Conservation (phyloP, 371 early-diverging fungal genomes). For the Lichtheimia ramosa region DNA sequence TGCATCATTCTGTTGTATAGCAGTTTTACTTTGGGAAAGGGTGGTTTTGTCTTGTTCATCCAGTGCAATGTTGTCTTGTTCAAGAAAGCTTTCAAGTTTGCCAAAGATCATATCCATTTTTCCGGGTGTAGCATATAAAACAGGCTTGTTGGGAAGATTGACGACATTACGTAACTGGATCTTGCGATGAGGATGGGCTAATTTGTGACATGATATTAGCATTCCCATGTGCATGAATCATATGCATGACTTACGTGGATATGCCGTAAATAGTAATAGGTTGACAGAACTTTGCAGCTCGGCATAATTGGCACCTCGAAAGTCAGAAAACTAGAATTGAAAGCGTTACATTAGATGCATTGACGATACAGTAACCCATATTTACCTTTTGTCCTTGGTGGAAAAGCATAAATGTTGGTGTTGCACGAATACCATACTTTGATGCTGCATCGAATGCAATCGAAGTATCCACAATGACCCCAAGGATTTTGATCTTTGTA, state of each 20-base stretch:
- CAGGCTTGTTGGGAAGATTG: slow-evolving; percentile 47
- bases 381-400: slow-evolving; percentile 57
- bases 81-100: slow-evolving; percentile 52
- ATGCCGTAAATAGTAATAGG: slow-evolving; percentile 62
- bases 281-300: slow-evolving; percentile 66
- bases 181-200: slow-evolving; percentile 70
- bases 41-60: slow-evolving; percentile 20
- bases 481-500: slow-evolving; percentile 44
- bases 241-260: slow-evolving; percentile 57
- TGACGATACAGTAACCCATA: no score
- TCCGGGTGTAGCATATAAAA: slow-evolving; percentile 52
- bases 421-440: slow-evolving; percentile 62
- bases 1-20: not conserved
- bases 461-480: slow-evolving; percentile 64
- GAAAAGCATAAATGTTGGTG: slow-evolving; percentile 91
- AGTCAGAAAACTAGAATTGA: slow-evolving; percentile 43
- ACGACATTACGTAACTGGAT: slow-evolving; percentile 35
- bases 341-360: no score
- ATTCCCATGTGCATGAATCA: not conserved
- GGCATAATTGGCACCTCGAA: slow-evolving; percentile 66
- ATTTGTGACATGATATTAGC: not conserved
- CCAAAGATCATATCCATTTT: slow-evolving; percentile 59
- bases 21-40: slow-evolving; percentile 22
- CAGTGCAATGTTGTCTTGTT: slow-evolving; percentile 24
- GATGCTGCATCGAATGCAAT: slow-evolving; percentile 54